A percentile compares a stretch with the other conserved stretches of the same genome.
Evolutionary conservation across 2,329 filamentous ascomycete genomes (phyloP).

Genomic region (Hymenoscyphus fraxineus): DNA sequence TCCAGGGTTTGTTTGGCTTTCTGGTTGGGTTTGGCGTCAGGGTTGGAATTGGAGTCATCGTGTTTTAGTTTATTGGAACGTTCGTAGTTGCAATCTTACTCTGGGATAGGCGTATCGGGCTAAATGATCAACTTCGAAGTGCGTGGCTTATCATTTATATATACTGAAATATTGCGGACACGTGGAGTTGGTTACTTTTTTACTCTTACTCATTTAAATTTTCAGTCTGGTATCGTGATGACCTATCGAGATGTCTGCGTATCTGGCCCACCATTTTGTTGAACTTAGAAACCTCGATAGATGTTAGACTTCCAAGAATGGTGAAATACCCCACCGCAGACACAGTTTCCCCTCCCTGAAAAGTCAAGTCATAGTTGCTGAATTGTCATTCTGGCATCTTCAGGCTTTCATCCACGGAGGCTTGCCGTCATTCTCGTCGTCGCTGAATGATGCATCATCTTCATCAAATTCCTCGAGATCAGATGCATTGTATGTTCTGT

Average conservation of each 20-base stretch:
- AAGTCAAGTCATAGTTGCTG: too few relatives aligned
- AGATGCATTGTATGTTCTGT: constrained; percentile 40
- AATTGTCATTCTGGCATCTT: constrained; percentile 1
- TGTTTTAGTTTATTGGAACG: neutral
- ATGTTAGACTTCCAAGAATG: neutral
- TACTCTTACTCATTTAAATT: neutral
- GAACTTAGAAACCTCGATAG: neutral
- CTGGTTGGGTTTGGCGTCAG: neutral
- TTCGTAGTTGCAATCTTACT: neutral
- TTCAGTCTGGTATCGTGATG: neutral
- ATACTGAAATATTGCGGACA: neutral
- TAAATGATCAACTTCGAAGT: neutral
- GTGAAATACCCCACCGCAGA: neutral
- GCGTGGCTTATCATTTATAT: neutral
- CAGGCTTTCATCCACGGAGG: constrained; percentile 28
- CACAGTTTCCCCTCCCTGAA: too few relatives aligned
- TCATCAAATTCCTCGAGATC: constrained; percentile 33
- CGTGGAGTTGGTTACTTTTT: neutral
- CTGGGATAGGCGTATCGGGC: neutral
- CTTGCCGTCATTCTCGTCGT: constrained; percentile 28
- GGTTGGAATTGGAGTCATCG: neutral
- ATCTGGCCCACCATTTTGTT: neutral
- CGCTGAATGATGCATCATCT: constrained; percentile 27
- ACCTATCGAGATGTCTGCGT: neutral
- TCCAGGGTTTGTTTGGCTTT: too few relatives aligned